Evolutionary conservation across 441 rosid species (phyloP), one percentile per base, ranked within the genome.

Genomic region (Geranium incanum): DNA sequence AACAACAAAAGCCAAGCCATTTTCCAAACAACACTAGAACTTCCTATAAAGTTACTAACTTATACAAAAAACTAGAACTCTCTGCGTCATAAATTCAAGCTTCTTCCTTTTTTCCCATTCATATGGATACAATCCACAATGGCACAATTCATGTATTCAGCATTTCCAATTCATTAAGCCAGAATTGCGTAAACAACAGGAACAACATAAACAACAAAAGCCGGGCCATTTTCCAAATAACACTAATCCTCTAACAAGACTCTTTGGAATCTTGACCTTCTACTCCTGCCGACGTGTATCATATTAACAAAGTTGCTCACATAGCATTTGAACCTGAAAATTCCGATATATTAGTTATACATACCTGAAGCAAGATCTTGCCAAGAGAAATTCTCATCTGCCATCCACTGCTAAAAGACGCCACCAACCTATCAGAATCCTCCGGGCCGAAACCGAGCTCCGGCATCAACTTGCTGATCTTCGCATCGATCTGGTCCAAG

Each of bases 311-410:
- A 13, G 59, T 50, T 50, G 8, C 50, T 12, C 59, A 50, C 16
- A 50, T 13, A 12, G 15, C n/a, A 50, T 50, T 6, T 12, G 59
- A 50, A 50, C 18, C 59, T 13, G 59, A 50, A 50, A 50, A 48
- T 50, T n/a, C 16, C 4, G 5, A 50, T 12, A 50, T 13, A 50
- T 1, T 50, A 50, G 15, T 50, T 50, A 41, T 13, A 50, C 59
- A 68, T 83, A 91, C 98, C 98, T 93, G 97, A 81, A 93, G 81
- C 79, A 93, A 79, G 75, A 93, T 93, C 88, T 93, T 93, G 67
- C 98, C 98, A 69, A 93, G 95, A 11, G 96, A 91, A 89, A 93
- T 93, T 81, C 98, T 91, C 98, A 91, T 93, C 82, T 93, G 97
- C 98, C 98, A 93, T 5, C 98, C 97, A 69, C 98, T 80, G 68